These are phyloP conservation scores for Suillus paluster DNA, from an alignment of 768 basidiomycete species.

Conservation along the genomic window DNA sequence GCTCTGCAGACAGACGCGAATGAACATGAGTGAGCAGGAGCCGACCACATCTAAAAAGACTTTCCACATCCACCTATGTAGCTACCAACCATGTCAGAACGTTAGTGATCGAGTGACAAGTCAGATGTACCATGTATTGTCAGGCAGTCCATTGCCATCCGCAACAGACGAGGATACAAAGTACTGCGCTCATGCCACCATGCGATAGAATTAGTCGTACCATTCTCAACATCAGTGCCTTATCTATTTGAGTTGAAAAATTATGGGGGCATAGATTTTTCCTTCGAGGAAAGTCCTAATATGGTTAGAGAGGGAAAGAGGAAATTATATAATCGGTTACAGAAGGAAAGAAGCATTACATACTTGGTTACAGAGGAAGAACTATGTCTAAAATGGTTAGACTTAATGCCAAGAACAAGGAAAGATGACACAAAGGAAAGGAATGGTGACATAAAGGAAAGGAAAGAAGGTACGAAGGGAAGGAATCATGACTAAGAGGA, in stretches of 20 bases:
- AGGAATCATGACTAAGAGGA: too few species aligned
- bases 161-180: constrained; percentile 33
- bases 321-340: too few species aligned
- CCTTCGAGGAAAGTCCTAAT: too few species aligned
- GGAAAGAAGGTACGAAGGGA: too few species aligned
- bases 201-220: constrained; percentile 22
- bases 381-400: too few species aligned
- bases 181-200: constrained; percentile 35
- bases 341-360: too few species aligned
- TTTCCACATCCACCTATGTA: constrained; percentile 13
- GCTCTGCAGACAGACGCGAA: constrained; percentile 27
- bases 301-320: too few species aligned
- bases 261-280: constrained; percentile 17
- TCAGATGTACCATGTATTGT: constrained; percentile 32
- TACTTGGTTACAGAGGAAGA: too few species aligned
- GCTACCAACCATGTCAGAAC: constrained; percentile 13
- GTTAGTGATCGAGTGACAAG: constrained; percentile 18
- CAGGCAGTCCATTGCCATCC: constrained; percentile 41
- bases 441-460: too few species aligned
- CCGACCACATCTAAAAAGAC: constrained; percentile 10
- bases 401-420: too few species aligned
- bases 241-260: too few species aligned
- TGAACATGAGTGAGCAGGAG: constrained; percentile 29
- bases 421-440: too few species aligned
- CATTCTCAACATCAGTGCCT: constrained; percentile 26